phyloP scores from a whole-genome alignment of 2,329 filamentous ascomycete species.

The Bertia moriformis region DNA sequence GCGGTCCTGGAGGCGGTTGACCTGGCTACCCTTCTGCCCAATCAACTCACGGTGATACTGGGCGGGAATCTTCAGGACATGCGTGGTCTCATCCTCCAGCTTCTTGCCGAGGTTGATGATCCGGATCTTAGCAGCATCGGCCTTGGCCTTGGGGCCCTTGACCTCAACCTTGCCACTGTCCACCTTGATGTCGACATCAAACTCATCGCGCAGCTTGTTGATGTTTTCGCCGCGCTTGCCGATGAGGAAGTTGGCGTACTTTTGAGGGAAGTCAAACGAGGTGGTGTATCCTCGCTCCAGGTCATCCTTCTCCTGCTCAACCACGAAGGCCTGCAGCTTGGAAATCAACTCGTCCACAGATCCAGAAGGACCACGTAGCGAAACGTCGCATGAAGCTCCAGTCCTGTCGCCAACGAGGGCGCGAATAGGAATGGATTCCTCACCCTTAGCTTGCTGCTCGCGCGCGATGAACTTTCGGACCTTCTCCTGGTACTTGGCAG shows the following conservation, averaged over 20 bases:
- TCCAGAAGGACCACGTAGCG: slow-evolving; percentile 38
- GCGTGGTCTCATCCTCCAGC: slow-evolving; percentile 79
- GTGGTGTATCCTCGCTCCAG: slow-evolving; percentile 48
- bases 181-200: slow-evolving; percentile 64
- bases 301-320: slow-evolving; percentile 50
- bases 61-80: slow-evolving; percentile 76
- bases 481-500: slow-evolving; percentile 10
- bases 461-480: slow-evolving; percentile 9
- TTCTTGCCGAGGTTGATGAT: slow-evolving; percentile 68
- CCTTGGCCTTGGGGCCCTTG: slow-evolving; percentile 90
- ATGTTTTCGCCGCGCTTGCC: slow-evolving; percentile 55
- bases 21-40: slow-evolving; percentile 71
- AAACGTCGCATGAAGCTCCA: slow-evolving; percentile 23
- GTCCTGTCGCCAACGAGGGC: slow-evolving; percentile 12
- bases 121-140: slow-evolving; percentile 69
- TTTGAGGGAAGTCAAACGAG: slow-evolving; percentile 51
- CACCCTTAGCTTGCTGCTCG: slow-evolving; percentile 8
- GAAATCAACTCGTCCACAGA: slow-evolving; percentile 36
- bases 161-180: slow-evolving; percentile 89
- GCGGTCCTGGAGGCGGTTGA: slow-evolving; percentile 80
- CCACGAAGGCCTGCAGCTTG: slow-evolving; percentile 42
- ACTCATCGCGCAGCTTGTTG: slow-evolving; percentile 53
- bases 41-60: slow-evolving; percentile 93
- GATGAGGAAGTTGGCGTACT: slow-evolving; percentile 53
- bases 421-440: slow-evolving; percentile 6